Conservation (phyloP, 2,329 filamentous ascomycete genomes). For the Aspergillus nomiae region DNA sequence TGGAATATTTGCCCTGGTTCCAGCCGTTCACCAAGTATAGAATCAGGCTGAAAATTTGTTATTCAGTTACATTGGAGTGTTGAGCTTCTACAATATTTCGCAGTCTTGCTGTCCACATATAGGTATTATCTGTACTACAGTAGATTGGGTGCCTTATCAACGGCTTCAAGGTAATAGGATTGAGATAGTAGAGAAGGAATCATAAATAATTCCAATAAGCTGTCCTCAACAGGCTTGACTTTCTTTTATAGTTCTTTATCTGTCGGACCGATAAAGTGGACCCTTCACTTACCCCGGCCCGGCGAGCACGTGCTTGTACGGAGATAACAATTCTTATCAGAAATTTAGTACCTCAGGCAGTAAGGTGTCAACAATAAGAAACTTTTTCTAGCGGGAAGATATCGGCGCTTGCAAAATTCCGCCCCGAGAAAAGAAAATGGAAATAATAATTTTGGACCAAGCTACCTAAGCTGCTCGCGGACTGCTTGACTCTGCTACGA, state of each 20-base stretch:
- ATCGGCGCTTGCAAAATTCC: slow-evolving; percentile 26
- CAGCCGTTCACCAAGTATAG: too few relatives aligned
- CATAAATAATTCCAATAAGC: background rate
- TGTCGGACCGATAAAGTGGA: background rate
- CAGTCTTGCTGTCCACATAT: background rate
- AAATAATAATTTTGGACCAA: slow-evolving; percentile 38
- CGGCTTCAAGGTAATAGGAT: too few relatives aligned
- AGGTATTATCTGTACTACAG: too few relatives aligned
- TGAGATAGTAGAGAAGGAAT: too few relatives aligned
- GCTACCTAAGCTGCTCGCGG: slow-evolving; percentile 20
- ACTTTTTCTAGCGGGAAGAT: slow-evolving; percentile 17
- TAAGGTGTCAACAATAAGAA: slow-evolving; percentile 7
- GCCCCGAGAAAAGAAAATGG: slow-evolving; percentile 26
- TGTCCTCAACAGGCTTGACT: background rate
- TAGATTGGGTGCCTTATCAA: too few relatives aligned
- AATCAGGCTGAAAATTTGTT: too few relatives aligned
- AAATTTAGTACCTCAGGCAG: slow-evolving; percentile 18
- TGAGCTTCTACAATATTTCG: background rate
- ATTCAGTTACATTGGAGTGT: background rate
- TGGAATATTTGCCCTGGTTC: background rate
- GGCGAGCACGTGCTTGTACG: background rate
- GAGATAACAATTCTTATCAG: background rate
- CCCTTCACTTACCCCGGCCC: background rate
- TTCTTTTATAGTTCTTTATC: background rate
- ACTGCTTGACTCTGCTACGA: slow-evolving; percentile 15